Conservation (phyloP, 305 asterid genomes). For the Solanum hybrid region DNA sequence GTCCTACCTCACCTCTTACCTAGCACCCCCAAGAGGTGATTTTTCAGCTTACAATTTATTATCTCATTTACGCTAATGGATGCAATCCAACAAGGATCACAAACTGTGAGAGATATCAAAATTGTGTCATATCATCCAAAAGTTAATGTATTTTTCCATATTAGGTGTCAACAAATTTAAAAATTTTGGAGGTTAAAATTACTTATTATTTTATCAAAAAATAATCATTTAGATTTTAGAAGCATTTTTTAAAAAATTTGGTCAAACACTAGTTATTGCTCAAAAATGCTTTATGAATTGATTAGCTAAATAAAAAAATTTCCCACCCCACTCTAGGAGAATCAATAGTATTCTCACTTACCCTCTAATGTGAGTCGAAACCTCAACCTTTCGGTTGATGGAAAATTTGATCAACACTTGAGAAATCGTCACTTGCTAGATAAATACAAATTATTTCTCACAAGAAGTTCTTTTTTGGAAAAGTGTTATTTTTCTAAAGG, state of each 20-base stretch:
- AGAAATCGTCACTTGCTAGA: background rate
- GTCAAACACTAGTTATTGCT: background rate
- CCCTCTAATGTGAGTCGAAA: background rate
- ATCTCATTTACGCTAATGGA: background rate
- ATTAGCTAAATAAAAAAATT: background rate
- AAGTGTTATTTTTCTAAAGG: background rate
- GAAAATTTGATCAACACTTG: background rate
- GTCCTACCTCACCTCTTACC: background rate
- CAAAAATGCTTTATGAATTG: background rate
- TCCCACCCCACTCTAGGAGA: background rate
- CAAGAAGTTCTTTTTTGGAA: background rate
- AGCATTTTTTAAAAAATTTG: too few relatives aligned
- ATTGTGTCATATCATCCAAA: background rate
- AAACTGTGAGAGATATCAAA: background rate
- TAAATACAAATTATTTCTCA: background rate
- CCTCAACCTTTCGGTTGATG: background rate
- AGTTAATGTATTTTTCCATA: background rate
- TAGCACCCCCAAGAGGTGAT: background rate
- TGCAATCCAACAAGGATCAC: background rate
- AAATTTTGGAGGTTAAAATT: background rate
- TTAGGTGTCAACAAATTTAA: background rate
- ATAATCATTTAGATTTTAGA: background rate
- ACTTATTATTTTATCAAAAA: background rate
- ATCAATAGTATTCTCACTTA: background rate
- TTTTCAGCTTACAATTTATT: background rate